phyloP scores from a whole-genome alignment of 371 early-diverging fungal genomes.

The Mucor irregularis region DNA sequence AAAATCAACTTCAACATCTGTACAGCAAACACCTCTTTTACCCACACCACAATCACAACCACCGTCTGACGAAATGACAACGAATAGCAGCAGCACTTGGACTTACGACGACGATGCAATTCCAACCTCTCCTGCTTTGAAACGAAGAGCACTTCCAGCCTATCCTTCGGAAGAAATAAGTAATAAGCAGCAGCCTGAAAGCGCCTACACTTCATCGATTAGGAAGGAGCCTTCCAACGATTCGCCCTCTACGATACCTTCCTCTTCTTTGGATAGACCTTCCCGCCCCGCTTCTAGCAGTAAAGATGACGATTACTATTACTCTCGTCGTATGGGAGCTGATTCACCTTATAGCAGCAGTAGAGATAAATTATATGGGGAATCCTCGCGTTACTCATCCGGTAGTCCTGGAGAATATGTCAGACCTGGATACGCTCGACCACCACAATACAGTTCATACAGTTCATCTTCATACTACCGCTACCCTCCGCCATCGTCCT shows the following conservation, averaged over 20 bases:
- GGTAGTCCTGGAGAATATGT: conserved; percentile 4
- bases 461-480: conserved; percentile 1
- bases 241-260: too few relatives aligned
- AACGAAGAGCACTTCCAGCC: not conserved
- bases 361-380: not conserved
- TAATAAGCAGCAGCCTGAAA: too few relatives aligned
- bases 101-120: not conserved
- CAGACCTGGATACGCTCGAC: conserved; percentile 11
- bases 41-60: not conserved
- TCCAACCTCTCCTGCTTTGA: not conserved
- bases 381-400: not conserved
- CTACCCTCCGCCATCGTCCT: conserved; percentile 2
- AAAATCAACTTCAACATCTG: not conserved
- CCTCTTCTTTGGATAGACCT: too few relatives aligned
- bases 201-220: too few relatives aligned
- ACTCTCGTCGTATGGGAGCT: conserved; percentile 1
- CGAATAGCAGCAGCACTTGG: not conserved
- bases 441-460: conserved; percentile 1
- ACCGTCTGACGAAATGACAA: too few relatives aligned
- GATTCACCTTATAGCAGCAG: not conserved
- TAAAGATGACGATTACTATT: not conserved
- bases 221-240: too few relatives aligned
- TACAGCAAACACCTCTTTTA: not conserved
- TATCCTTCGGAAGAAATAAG: not conserved
- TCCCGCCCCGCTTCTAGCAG: not conserved